Base-by-base conservation (phyloP, 805 yeast species). In the Candida quercuum region DNA sequence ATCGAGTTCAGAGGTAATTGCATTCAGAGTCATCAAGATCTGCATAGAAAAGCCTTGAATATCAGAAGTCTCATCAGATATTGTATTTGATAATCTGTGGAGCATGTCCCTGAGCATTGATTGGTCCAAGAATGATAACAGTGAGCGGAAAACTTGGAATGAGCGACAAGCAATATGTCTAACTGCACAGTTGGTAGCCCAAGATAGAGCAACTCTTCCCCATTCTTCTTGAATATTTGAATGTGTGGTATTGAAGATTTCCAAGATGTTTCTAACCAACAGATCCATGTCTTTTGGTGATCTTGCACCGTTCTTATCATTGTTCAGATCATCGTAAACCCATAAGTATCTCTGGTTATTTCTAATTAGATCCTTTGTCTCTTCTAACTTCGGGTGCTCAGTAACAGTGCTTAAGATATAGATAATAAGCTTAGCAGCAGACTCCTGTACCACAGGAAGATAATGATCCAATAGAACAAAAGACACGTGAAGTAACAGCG, bases 151-250 rank as follows among this genome's bases (percentile, higher is more conserved):
- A 0, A 89, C 72, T 56, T 93, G 99, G 61, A 94, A 91, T 0
- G 98, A 89, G 19, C 99, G 73, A 48, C 99, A 93, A 0, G 99
- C 99, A 48, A 93, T 76, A 56, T 94, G 99, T 52, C 97, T 72
- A 2, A 91, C 98, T 3, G 97, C 94, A 64, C 98, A 93, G 2
- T 96, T 81, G 0, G 99, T 93, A 0, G 99, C 97, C 99, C 99
- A 93, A 21, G 73, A 70, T 25, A 94, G 66, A 0, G 98, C 82
- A 3, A 75, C 77, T 24, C 81, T 66, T 35, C 95, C 81, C 99
- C 99, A 93, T 35, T 81, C 85, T 29, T 74, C 74, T 54, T 83
- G 94, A 28, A 88, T 64, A 11, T 52, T 60, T 1, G 79, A 74
- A 18, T 63, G 60, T 0, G 67, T 58, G 0, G 68, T 62, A 7